Base-by-base conservation (phyloP, 805 yeast species). In the Starmerella riodocensis region DNA sequence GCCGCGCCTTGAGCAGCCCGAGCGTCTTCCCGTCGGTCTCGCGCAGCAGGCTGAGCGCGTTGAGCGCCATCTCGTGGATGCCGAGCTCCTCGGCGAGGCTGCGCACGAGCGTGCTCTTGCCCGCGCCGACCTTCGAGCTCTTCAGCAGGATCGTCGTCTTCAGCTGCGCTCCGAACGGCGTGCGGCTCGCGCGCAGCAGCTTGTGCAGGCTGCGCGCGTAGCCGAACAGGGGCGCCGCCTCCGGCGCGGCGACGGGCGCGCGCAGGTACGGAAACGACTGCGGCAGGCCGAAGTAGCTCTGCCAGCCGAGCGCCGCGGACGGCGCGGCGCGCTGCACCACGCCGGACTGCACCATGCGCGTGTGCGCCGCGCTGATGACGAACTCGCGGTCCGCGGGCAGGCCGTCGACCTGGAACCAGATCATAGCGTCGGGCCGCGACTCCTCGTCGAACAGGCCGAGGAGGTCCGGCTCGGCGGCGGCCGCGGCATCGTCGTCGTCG, bases 1-100 rank as follows among this genome's bases (percentile, higher is more conserved):
- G 64, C 52, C 77, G 74, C 0, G 94, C 97, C 36, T 73, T 63
- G 11, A 88, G 63, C 1, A 72, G 60, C 0, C 94, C 98, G 17
- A 88, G 62, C 0, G 86, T 80, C 53, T 85, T 85, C 23, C 75
- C 61, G 39, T 79, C 88, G 12, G 82, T 73, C 1, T 85, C 82
- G 40, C 78, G 75, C 6, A 78, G 57, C 4, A 78, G 56, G 25
- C 74, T 82, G 46, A 71, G 67, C 21, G 84, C 77, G 47, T 86
- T 93, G 12, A 88, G 58, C 33, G 72, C 79, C 23, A 78, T 60
- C 6, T 78, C 57, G 46, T 80, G 78, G 7, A 76, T 57, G 0
- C 95, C 94, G 23, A 76, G 56, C 23, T 70, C 70, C 7, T 62
- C 56, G 0, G 81, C 67, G 1, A 74, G 53, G 40, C 71, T 70